Conservation (phyloP, 2,329 filamentous ascomycete genomes). For the Nannizziopsis arthrosporioides region DNA sequence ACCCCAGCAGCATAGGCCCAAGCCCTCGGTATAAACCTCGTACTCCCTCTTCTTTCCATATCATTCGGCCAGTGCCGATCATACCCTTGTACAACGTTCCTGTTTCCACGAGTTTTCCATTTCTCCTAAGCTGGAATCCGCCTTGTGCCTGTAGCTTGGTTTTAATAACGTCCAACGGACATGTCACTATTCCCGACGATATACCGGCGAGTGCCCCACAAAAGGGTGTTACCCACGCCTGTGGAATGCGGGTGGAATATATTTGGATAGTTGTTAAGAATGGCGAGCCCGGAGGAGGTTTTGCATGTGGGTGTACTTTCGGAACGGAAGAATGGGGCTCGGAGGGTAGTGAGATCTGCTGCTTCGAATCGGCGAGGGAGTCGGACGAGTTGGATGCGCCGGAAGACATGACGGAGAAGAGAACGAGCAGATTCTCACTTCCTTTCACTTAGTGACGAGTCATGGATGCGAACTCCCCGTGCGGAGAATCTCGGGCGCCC, state of each 20-base stretch:
- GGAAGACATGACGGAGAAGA: constrained; percentile 35
- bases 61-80: constrained; percentile 70
- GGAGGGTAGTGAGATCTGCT: constrained; percentile 8
- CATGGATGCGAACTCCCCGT: constrained; percentile 31
- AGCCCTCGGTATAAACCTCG: constrained; percentile 86
- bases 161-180: constrained; percentile 96
- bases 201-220: constrained; percentile 83
- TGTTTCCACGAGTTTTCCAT: constrained; percentile 31
- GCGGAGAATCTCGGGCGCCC: constrained; percentile 5
- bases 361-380: constrained; percentile 24
- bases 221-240: constrained; percentile 60
- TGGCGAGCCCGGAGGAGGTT: constrained; percentile 21
- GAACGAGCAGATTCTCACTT: constrained; percentile 29
- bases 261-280: constrained; percentile 30
- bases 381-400: constrained; percentile 32
- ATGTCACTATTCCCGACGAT: constrained; percentile 86
- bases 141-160: constrained; percentile 95
- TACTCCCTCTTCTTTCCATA: constrained; percentile 79
- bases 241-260: constrained; percentile 40
- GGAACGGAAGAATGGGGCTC: constrained; percentile 17
- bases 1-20: constrained; percentile 87
- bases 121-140: constrained; percentile 51
- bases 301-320: constrained; percentile 20
- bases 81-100: constrained; percentile 67
- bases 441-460: constrained; percentile 32